Conservation (phyloP, 805 yeast species). For the Nakazawaea wickerhamii region DNA sequence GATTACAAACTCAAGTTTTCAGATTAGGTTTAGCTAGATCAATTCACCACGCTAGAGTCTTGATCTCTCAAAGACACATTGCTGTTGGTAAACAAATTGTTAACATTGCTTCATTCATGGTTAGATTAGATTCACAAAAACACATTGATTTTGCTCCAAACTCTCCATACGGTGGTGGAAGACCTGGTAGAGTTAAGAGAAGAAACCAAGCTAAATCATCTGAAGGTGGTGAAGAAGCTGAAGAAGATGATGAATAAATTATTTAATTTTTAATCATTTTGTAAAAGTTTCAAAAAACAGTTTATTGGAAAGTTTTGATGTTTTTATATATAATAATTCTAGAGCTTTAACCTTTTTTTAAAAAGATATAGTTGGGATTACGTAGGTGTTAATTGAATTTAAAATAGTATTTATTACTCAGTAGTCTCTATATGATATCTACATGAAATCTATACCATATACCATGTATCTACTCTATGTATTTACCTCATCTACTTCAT, state of each 20-base stretch:
- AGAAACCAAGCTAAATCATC: slow-evolving; percentile 72
- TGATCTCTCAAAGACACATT: slow-evolving; percentile 98
- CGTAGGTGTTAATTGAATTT: slow-evolving; percentile 3
- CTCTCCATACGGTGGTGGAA: slow-evolving; percentile 99
- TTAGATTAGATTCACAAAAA: slow-evolving; percentile 99
- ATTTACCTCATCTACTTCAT: too few species aligned
- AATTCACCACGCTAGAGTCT: slow-evolving; percentile 99
- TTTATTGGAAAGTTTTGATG: slow-evolving; percentile 14
- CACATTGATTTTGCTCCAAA: slow-evolving; percentile 99
- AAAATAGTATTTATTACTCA: background rate
- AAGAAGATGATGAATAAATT: slow-evolving; percentile 52
- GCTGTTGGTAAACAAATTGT: slow-evolving; percentile 99
- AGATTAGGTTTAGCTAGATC: slow-evolving; percentile 99
- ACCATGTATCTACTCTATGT: too few species aligned
- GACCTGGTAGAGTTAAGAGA: slow-evolving; percentile 99
- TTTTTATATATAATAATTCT: slow-evolving; percentile 7
- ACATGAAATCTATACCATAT: too few species aligned
- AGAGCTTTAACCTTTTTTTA: slow-evolving; percentile 13
- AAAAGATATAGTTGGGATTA: slow-evolving; percentile 8
- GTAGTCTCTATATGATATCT: too few species aligned
- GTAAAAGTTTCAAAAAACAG: slow-evolving; percentile 5
- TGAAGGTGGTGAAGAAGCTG: slow-evolving; percentile 64
- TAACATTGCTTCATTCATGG: slow-evolving; percentile 98
- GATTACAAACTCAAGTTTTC: slow-evolving; percentile 99
- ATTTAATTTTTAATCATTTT: slow-evolving; percentile 14